These are phyloP conservation scores for Xylariales sp. DNA, from an alignment of 2,329 filamentous ascomycete species.

Conservation along the genomic window DNA sequence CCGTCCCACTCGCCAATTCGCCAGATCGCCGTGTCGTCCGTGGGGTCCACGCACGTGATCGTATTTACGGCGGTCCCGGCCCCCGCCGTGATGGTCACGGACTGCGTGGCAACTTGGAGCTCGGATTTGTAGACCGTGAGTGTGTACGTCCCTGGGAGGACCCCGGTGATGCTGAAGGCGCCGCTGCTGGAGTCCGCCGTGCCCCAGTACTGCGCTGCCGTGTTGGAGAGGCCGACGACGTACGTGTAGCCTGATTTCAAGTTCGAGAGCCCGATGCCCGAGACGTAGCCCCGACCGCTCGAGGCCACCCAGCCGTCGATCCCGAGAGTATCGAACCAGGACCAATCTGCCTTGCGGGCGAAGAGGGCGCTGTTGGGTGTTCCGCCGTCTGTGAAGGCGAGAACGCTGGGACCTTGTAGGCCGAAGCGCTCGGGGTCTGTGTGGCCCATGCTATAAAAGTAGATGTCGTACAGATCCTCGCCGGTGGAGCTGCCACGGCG, in stretches of 20 bases:
- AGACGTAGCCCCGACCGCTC: conserved; percentile 23
- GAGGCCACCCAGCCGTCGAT: conserved; percentile 28
- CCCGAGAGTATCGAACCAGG: conserved; percentile 27
- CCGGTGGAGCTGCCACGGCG: conserved; percentile 29
- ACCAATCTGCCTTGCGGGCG: conserved; percentile 30
- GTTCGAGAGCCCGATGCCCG: conserved; percentile 29
- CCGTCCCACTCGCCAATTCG: conserved; percentile 33
- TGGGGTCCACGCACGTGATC: conserved; percentile 25
- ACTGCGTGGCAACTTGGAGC: conserved; percentile 24
- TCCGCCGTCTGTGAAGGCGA: conserved; percentile 33
- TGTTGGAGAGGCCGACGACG: conserved; percentile 31
- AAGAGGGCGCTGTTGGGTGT: conserved; percentile 32
- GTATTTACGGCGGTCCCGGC: conserved; percentile 24
- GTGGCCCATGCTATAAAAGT: conserved; percentile 38
- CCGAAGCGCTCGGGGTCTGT: conserved; percentile 36
- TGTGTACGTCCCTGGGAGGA: conserved; percentile 28
- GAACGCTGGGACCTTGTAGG: conserved; percentile 34
- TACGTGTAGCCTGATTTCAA: conserved; percentile 34
- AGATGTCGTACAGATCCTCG: conserved; percentile 38
- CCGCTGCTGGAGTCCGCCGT: conserved; percentile 19
- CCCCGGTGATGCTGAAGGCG: conserved; percentile 25
- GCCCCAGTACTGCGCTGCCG: conserved; percentile 32
- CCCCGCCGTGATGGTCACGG: conserved; percentile 23
- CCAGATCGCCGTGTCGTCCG: conserved; percentile 28
- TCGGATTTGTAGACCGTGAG: conserved; percentile 31